Evolutionary conservation across 139 green algal species (phyloP), one percentile per base, ranked within the genome.

Genomic region (Chara braunii): DNA sequence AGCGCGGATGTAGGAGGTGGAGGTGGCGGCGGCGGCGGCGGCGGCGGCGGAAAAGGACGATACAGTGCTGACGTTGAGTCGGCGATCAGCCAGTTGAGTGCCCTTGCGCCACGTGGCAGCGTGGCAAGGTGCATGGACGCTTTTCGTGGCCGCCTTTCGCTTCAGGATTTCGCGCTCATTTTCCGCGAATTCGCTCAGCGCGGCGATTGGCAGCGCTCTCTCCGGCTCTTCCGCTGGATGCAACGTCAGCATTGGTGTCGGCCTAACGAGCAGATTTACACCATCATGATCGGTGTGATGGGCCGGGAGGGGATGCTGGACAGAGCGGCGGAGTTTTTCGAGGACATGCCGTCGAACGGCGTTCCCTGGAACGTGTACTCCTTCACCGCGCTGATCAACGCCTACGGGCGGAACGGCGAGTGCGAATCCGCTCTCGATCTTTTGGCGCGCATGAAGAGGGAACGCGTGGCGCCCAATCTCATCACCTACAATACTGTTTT

Each of bases 201-300:
- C 18, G 37, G 58, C 8, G 58, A 67, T 12, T 67, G 37, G 58
- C 51, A 63, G 12, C 43, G 43, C 43, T 43, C 58, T 3, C 26
- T 30, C 29, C 58, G 58, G 26, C 37, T 67, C n/a, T 67, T 67
- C 40, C 55, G 56, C 43, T 67, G 56, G 43, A 67, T 67, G 58
- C 62, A 73, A 56, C 35, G 64, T 35, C 64, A 73, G 29, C 24
- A 60, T 22, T 72, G 56, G 56, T 72, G 56, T 32, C 23, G n/a
- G 53, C 64, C 64, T 11, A 74, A 51, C 26, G 64, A 73, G 64
- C 62, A 71, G 23, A 58, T 73, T 24, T 73, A 73, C 64, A 73
- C 64, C 56, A 72, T 73, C 30, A 73, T 73, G 64, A 73, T 73
- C 12, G 54, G 55, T 33, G 69, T 72, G 22, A 72, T 72, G 55